Conservation (phyloP, 2,329 filamentous ascomycete species). For the Colletotrichum tabaci region DNA sequence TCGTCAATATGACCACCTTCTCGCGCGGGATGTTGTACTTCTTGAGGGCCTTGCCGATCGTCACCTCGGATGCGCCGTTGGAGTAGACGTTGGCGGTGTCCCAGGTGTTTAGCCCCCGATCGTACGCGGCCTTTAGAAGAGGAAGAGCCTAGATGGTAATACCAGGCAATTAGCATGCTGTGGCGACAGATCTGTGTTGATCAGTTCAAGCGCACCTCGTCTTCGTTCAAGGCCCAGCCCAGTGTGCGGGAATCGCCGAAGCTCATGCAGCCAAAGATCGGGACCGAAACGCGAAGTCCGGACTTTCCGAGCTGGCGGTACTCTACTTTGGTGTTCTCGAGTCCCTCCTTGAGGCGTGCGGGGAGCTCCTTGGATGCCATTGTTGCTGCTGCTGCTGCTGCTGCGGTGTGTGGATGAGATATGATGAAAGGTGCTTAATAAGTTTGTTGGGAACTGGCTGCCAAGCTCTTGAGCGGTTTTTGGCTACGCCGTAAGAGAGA, state of each 20-base stretch:
- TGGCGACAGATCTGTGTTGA: not conserved
- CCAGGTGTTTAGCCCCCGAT: constrained; percentile 74
- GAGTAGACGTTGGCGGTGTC: constrained; percentile 70
- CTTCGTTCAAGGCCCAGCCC: constrained; percentile 72
- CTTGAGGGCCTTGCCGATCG: constrained; percentile 72
- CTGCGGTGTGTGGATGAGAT: not conserved
- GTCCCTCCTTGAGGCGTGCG: constrained; percentile 44
- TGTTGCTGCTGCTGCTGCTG: not conserved
- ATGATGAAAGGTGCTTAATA: not conserved
- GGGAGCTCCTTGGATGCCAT: constrained; percentile 38
- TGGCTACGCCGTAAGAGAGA: not conserved
- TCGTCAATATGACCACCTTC: constrained; percentile 71
- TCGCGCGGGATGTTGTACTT: constrained; percentile 70
- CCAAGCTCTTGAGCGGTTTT: too few species aligned
- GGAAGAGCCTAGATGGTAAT: constrained; percentile 60
- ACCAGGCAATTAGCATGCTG: too few species aligned
- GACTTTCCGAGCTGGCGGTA: constrained; percentile 71
- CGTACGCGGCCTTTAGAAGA: constrained; percentile 75
- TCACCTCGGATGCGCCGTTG: constrained; percentile 67
- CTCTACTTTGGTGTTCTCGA: constrained; percentile 59
- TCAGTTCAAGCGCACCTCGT: constrained; percentile 50
- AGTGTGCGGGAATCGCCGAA: constrained; percentile 68
- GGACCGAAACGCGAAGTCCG: constrained; percentile 74
- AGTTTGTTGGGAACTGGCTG: not conserved
- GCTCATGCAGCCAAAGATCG: constrained; percentile 76